These are phyloP conservation scores for Leptographium galeiforme DNA, from an alignment of 2,329 filamentous ascomycete species.

Conservation along the genomic window DNA sequence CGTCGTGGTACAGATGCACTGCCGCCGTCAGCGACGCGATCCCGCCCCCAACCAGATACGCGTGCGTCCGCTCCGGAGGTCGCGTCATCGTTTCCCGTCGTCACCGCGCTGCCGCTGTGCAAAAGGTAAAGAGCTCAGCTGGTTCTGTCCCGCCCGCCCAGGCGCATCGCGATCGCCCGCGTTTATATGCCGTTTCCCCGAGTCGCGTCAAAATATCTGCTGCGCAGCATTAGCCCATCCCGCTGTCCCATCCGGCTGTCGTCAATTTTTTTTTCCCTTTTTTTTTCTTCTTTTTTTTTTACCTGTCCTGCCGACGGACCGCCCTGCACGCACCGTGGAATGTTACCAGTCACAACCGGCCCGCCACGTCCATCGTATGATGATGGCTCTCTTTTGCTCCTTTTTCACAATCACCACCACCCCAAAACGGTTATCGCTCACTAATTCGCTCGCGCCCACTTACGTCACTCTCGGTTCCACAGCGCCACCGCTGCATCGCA, in stretches of 20 bases:
- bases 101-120: no score
- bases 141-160: not conserved
- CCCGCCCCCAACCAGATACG: constrained; percentile 18
- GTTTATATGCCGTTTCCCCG: no score
- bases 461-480: not conserved
- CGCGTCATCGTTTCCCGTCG: no score
- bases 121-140: no score
- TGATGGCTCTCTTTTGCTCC: not conserved
- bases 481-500: not conserved
- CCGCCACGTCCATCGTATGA: not conserved
- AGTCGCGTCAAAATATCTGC: not conserved
- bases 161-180: not conserved
- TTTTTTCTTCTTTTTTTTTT: not conserved
- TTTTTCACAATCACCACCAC: not conserved
- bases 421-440: not conserved
- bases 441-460: not conserved
- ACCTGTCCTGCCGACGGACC: no score
- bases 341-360: not conserved
- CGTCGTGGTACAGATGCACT: constrained; percentile 17
- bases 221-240: not conserved
- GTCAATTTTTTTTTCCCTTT: no score
- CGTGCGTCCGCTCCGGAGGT: constrained; percentile 13
- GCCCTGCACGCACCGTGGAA: not conserved
- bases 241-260: not conserved
- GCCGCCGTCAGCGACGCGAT: constrained; percentile 18